Evolutionary conservation across 305 asterid species (phyloP), one percentile per base, ranked within the genome.

Genomic region (Solanum hybrid): DNA sequence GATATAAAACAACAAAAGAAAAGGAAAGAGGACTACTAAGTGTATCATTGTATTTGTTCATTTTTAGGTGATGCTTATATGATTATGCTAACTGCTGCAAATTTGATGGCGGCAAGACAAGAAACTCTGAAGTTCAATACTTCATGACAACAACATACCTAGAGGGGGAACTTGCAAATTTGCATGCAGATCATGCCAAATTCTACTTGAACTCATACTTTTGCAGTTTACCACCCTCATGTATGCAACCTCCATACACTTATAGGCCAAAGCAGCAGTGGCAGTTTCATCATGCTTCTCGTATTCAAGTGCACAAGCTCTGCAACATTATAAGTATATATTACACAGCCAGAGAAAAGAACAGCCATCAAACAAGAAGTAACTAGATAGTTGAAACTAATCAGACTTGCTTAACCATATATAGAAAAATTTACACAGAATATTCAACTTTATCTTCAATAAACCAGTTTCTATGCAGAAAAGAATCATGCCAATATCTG

Each of bases 181-280:
- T 32, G 97, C 89, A 89, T 94, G 97, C 94, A 97, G 89, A 92
- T 95, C 98, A 76, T 86, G 96, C 90, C 96, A 94, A 90, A 93
- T 89, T 94, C 94, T 92, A 86, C 89, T 75, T 37, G 96, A 83
- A 91, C 92, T 91, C 82, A 94, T 92, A 90, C 94, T 93, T 94
- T 94, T 96, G 95, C 95, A 95, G 91, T 93, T 94, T 87, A 95
- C 95, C 86, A 96, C 92, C 91, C 94, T 96, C 96, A 97, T 90
- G 93, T 95, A 93, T 85, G 98, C 97, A 92, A 96, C 98, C 93
- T 96, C 99, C 95, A 94, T 90, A 88, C 99, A 96, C 92, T 97
- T 97, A 92, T 94, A 96, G 91, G 98, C 97, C 96, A 97, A 92
- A 87, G 98, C 95, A 89, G 99, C 98, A 84, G 96, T 94, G 89